phyloP scores from a whole-genome alignment of 2,329 filamentous ascomycete genomes.

The Venturia asperata region DNA sequence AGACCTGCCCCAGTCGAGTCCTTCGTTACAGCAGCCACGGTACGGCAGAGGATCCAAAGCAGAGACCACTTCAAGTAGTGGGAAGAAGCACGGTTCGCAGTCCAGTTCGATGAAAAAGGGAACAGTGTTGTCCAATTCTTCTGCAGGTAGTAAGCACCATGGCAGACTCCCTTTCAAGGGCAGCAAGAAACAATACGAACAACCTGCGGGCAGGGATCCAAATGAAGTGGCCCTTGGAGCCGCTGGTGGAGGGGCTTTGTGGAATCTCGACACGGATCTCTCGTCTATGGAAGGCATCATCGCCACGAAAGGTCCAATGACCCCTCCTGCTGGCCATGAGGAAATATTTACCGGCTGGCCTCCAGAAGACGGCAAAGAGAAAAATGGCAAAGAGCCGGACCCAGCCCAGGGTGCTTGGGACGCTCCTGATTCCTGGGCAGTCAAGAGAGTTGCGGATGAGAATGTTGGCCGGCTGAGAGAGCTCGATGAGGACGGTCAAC shows the following conservation, averaged over 20 bases:
- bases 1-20: constrained; percentile 35
- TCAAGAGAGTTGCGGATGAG: constrained; percentile 65
- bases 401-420: constrained; percentile 62
- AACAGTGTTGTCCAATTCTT: constrained; percentile 18
- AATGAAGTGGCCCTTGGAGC: constrained; percentile 35
- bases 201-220: constrained; percentile 37
- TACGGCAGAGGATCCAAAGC: constrained; percentile 27
- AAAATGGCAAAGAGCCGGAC: constrained; percentile 32
- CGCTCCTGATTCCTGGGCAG: constrained; percentile 93
- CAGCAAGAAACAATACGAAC: constrained; percentile 28
- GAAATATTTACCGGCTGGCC: constrained; percentile 20
- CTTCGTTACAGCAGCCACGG: constrained; percentile 32
- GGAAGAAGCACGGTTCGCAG: constrained; percentile 24
- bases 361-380: constrained; percentile 22
- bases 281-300: constrained; percentile 89
- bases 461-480: constrained; percentile 52
- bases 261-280: constrained; percentile 79
- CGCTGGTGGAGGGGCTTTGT: constrained; percentile 54
- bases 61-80: constrained; percentile 27
- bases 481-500: constrained; percentile 59
- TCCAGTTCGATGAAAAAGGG: constrained; percentile 20
- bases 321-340: constrained; percentile 52
- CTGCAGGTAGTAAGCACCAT: constrained; percentile 25
- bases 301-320: constrained; percentile 52
- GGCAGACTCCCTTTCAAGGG: constrained; percentile 49